Evolutionary conservation across 495 filamentous ascomycete species (phyloP), one percentile per base, ranked within the genome.

Genomic region (Aspergillus indologenus): DNA sequence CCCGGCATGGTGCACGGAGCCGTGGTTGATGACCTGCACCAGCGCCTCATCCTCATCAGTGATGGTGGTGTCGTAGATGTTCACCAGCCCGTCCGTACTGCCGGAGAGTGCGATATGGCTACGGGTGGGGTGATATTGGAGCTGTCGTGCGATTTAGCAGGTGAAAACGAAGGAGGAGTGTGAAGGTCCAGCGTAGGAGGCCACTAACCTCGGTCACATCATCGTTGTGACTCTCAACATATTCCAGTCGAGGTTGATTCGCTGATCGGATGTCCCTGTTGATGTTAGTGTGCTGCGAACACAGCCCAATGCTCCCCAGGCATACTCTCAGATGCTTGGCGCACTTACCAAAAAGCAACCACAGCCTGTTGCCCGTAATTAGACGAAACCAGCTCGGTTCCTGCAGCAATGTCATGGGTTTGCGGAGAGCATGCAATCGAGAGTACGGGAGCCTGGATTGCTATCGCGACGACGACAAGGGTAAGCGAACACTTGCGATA

Each of bases 51-150:
- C 91, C 67, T 95, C 91, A 65, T 92, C 90, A 22, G 81, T 67
- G 42, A 90, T 82, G 19, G 75, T 79, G 15, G 83, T 87, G 68
- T 97, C 85, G 74, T 89, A 95, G 49, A 96, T 75, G 65, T 92
- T 96, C 55, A 97, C 81, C 0, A 97, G 83, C 15, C 90, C 90
- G 76, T 98, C 94, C n/a, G 91, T 96, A 53, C 89, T 92, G 59
- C 91, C 91, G 29, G 90, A 92, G 19, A 96, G 79, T 15, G 97
- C 80, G 29, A 88, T 77, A 53, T 81, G 75, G 34, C 83, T 79
- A 31, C 73, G 72, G 42, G 71, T 79, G 44, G 87, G 87, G 73
- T 92, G 87, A 65, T 88, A 91, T 71, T 85, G 81, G 12, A 95
- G 79, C 81, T 89, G 71, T 44, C 59, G 19, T 17, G 9, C n/a